Evolutionary conservation across 1,284 basidiomycete species (phyloP), one percentile per base, ranked within the genome.

Genomic region (Takashimella koratensis): DNA sequence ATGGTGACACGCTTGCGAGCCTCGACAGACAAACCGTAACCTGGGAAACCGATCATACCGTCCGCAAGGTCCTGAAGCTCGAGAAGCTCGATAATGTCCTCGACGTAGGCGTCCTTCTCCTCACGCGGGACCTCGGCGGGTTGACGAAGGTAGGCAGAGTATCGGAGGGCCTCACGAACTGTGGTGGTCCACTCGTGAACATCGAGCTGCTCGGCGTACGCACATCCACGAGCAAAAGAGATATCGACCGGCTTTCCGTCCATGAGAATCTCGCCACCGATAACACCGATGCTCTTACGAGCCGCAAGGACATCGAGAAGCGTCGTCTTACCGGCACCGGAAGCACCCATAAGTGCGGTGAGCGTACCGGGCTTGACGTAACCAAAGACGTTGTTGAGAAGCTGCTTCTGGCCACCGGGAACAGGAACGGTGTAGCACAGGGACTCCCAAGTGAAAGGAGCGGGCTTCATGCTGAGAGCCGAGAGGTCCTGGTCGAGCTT

Each of bases 161-260:
- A 82, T 44, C 79, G 76, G 44, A 84, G 74, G 0, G 82, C 81
- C 62, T 84, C 82, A 47, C 82, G 79, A 20, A 83, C 80, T 25
- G 81, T 82, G 4, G 90, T 83, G 11, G 87, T 90, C 57, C 83
- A 86, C 73, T 91, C 88, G 71, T 94, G 91, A 2, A 87, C 85
- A 65, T 94, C 90, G 82, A 68, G 64, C 53, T 58, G 58, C 45
- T 63, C 59, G 30, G 87, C 88, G 57, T 79, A 82, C 6, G 79
- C 82, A 41, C 80, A 82, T 42, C 79, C 79, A 52, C 82, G 77
- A 30, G 68, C 67, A 57, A 75, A 75, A 53, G 75, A 77, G 44
- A 73, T 64, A 45, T 76, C 78, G 11, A 78, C 73, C 2, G 74
- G 71, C 55, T 77, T 72, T 27, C 82, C 82, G 52, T 88, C 76